Evolutionary conservation across 2,329 filamentous ascomycete species (phyloP), one percentile per base, ranked within the genome.

Genomic region (Calonectria pseudoreteaudii): DNA sequence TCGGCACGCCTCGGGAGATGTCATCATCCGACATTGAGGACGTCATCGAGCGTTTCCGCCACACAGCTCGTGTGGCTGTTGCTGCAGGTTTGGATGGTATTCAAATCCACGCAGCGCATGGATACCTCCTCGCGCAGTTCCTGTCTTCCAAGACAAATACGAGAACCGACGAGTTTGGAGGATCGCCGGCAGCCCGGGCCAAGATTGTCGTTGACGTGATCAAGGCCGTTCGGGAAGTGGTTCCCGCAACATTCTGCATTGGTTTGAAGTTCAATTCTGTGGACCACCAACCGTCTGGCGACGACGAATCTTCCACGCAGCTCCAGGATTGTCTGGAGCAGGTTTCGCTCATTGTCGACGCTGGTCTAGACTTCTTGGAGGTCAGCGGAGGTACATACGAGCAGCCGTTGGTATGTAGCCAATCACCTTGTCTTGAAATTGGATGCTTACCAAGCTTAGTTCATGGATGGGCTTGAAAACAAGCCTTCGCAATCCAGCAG

Each of bases 311-410:
- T 6, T 82, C 85, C 2, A 80, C 82, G 5, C 82, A 84, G 74
- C 76, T 90, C 26, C 82, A 87, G 13, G 91, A 91, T 16, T 90
- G 87, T 44, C 83, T 94, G 49, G 87, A 90, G 71, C 92, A 94
- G 79, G 85, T 93, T 13, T 82, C 85, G n/a, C 80, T 86, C 23
- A 87, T 92, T 6, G 82, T 82, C 0, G 84, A 83, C 7, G 86
- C 85, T 49, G 89, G 84, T 7, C 83, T 94, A 1, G 93, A 94
- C 82, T 94, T 94, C 76, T 83, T 94, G 2, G 93, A 95, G 82
- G 88, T 94, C 31, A 91, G 89, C 23, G 93, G 93, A 0, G 93
- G 93, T 0, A 89, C 82, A 0, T 92, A 90, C 75, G 89, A 92
- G 77, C 82, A 91, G 70, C 87, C 90, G 0, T 78, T 75, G 66